Conservation (phyloP, 78 protist species). For the Guillardia theta region DNA sequence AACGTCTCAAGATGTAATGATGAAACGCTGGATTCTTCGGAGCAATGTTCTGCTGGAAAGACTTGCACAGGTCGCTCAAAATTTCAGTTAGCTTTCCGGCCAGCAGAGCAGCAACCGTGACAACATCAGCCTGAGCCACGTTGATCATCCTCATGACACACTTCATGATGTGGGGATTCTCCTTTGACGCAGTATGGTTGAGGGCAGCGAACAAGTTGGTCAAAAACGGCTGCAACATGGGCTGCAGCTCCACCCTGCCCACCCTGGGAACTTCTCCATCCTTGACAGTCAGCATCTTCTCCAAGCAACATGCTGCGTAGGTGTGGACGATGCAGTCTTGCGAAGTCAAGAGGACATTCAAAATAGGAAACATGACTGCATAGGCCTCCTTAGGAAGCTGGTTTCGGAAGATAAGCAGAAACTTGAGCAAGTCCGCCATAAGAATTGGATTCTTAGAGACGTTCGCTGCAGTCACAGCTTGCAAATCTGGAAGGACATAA, state of each 20-base stretch:
- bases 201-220: slow-evolving; percentile 61
- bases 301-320: slow-evolving; percentile 82
- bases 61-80: slow-evolving; percentile 23
- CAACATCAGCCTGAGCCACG: slow-evolving; percentile 2
- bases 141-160: background rate
- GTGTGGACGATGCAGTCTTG: slow-evolving; percentile 74
- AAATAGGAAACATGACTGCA: background rate
- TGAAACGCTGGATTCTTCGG: slow-evolving; percentile 88
- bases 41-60: slow-evolving; percentile 63
- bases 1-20: slow-evolving; percentile 91
- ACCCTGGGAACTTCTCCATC: slow-evolving; percentile 40
- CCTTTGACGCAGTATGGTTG: slow-evolving; percentile 25
- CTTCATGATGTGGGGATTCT: slow-evolving; percentile 79
- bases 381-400: slow-evolving; percentile 40
- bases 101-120: background rate
- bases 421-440: slow-evolving; percentile 85
- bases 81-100: slow-evolving; percentile 43
- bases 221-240: slow-evolving; percentile 60
- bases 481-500: slow-evolving; percentile 41
- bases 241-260: background rate
- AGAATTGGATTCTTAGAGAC: slow-evolving; percentile 53
- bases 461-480: background rate
- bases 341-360: slow-evolving; percentile 47
- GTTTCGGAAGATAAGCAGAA: slow-evolving; percentile 76
- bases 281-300: slow-evolving; percentile 67